These are phyloP conservation scores for Rasamsonia emersonii DNA, from an alignment of 2,329 filamentous ascomycete species.

Conservation along the genomic window DNA sequence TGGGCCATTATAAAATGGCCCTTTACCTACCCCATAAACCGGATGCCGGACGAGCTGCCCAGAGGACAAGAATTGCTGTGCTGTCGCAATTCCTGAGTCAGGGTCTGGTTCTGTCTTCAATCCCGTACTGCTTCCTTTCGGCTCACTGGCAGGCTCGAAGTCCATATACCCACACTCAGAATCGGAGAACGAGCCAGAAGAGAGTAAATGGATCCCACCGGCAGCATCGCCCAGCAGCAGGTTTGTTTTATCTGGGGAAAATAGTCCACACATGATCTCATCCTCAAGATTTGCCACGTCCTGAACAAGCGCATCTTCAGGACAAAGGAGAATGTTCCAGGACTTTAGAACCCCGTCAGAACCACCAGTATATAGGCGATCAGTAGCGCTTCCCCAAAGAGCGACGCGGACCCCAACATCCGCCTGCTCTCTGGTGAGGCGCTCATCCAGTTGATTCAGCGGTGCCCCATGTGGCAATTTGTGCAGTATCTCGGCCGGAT, in stretches of 20 bases:
- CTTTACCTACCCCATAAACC: constrained; percentile 32
- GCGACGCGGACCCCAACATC: constrained; percentile 53
- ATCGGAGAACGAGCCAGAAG: constrained; percentile 22
- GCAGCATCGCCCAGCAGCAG: constrained; percentile 51
- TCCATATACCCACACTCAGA: constrained; percentile 14
- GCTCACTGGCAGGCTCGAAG: constrained; percentile 17
- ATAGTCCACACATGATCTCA: constrained; percentile 50
- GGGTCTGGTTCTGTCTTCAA: constrained; percentile 10
- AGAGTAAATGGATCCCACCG: constrained; percentile 46
- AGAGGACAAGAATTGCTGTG: constrained; percentile 20
- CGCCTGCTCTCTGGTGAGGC: constrained; percentile 36
- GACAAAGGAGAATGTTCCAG: constrained; percentile 49
- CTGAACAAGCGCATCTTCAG: constrained; percentile 43
- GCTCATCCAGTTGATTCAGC: constrained; percentile 37
- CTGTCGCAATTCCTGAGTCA: constrained; percentile 19
- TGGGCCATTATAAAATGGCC: constrained; percentile 31
- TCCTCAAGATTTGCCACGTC: constrained; percentile 42
- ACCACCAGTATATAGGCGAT: constrained; percentile 50
- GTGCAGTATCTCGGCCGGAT: constrained; percentile 38
- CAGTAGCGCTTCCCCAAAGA: constrained; percentile 46
- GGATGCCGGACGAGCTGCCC: constrained; percentile 27
- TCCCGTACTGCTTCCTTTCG: not conserved
- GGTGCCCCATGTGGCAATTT: constrained; percentile 43
- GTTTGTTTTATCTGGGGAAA: constrained; percentile 47
- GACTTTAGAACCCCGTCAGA: constrained; percentile 53